A percentile compares a stretch with the other conserved stretches of the same genome.
These are phyloP conservation scores for Sporobolus alterniflorus DNA, from an alignment of 202 grass and related monocot genomes.

Conservation along the genomic window DNA sequence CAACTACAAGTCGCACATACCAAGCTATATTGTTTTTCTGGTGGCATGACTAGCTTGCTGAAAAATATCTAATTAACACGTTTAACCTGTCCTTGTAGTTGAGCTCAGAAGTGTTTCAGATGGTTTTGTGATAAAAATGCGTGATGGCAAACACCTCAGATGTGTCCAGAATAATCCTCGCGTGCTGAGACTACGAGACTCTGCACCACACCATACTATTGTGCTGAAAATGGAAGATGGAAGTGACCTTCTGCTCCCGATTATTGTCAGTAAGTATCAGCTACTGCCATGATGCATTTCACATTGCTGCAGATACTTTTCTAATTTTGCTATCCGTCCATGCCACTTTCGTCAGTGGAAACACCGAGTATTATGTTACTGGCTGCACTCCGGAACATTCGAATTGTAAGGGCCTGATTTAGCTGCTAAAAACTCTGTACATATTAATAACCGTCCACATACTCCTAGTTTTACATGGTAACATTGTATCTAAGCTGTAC, in stretches of 20 bases:
- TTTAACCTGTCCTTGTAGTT: conserved; percentile 53
- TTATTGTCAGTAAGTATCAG: conserved; percentile 84
- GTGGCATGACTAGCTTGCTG: neutral
- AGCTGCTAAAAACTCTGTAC: conserved; percentile 6
- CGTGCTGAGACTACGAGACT: conserved; percentile 68
- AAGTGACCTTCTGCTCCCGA: conserved; percentile 87
- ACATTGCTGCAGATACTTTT: neutral
- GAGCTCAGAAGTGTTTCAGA: conserved; percentile 84
- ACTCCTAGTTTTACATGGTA: conserved; percentile 4
- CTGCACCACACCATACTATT: conserved; percentile 81
- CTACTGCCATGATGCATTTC: neutral
- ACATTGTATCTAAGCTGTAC: conserved; percentile 18
- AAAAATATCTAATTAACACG: neutral
- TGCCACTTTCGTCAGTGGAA: conserved; percentile 66
- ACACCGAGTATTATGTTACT: conserved; percentile 92
- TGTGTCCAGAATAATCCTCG: conserved; percentile 87
- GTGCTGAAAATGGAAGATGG: conserved; percentile 99
- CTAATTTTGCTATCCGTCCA: conserved; percentile 13
- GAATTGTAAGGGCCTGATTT: conserved; percentile 57
- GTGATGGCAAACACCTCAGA: conserved; percentile 73
- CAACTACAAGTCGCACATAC: neutral
- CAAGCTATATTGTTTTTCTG: neutral
- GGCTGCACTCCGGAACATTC: conserved; percentile 87
- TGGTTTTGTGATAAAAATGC: conserved; percentile 93
- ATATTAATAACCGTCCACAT: conserved; percentile 21